Evolutionary conservation across 345 rosid species (phyloP).

Genomic region (Brassica juncea): DNA sequence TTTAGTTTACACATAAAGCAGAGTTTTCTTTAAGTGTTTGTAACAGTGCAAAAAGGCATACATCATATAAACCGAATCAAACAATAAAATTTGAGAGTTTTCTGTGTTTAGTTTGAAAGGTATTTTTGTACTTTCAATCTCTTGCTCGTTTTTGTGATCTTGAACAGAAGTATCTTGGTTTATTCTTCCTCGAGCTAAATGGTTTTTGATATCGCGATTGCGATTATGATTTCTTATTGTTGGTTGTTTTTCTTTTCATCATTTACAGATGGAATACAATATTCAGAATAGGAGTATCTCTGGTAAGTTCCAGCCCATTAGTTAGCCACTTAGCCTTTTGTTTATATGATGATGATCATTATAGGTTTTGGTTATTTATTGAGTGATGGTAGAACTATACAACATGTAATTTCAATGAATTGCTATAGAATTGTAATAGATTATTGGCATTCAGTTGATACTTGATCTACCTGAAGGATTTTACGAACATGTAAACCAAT

Average conservation of each 20-base stretch:
- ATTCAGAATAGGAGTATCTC: neutral
- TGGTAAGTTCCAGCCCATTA: neutral
- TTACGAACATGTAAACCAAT: too few relatives aligned
- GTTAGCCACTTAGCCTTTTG: too few relatives aligned
- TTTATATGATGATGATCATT: neutral
- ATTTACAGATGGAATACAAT: neutral
- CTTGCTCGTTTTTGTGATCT: neutral
- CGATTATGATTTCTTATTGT: neutral
- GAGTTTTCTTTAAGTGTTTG: too few relatives aligned
- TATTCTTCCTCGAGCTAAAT: neutral
- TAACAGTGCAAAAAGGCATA: too few relatives aligned
- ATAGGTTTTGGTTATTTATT: too few relatives aligned
- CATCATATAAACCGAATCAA: too few relatives aligned
- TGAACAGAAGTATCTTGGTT: neutral
- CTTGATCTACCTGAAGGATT: too few relatives aligned
- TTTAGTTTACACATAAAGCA: too few relatives aligned
- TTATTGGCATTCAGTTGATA: too few relatives aligned
- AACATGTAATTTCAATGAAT: too few relatives aligned
- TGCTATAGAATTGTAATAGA: too few relatives aligned
- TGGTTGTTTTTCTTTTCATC: neutral
- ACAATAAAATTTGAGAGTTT: neutral
- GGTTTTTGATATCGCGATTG: neutral
- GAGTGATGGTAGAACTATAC: neutral
- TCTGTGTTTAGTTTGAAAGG: neutral
- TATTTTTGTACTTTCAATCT: neutral